Evolutionary conservation across 768 basidiomycete species (phyloP), one percentile per base, ranked within the genome.

Genomic region (Amanita pallidorosea): DNA sequence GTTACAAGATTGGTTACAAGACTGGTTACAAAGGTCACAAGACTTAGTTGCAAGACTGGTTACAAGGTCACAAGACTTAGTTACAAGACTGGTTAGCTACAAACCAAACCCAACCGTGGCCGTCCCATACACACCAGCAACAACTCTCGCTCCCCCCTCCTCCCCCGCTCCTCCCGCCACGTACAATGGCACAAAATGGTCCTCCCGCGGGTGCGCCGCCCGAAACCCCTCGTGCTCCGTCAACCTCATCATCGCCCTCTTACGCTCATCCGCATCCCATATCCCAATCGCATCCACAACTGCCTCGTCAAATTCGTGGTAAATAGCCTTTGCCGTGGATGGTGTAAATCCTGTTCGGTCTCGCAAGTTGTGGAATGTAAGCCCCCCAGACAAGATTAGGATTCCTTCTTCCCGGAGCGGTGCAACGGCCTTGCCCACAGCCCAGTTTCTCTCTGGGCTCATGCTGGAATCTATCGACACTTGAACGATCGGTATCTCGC

Each of bases 121-220:
- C 15, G 74, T 69, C 4, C 81, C 83, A 57, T 80, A 80, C 47
- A 76, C 57, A 29, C 73, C 76, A 33, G 69, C 65, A 23, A 86
- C 50, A 8, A 81, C 68, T 57, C 63, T 68, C 7, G 71, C 72
- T 31, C 69, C 65, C 1, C 77, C 80, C 5, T 69, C 71, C 38
- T 78, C 82, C 7, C 80, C 82, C 7, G 85, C 88, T 3, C 85
- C 88, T 2, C 79, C 83, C 3, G 83, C 85, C 37, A 89, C 71
- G 61, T 88, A 87, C 13, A 91, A 55, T 8, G 89, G 88, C 13
- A 90, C 70, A 58, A 91, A 87, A 59, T 91, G 88, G 25, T 93
- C 89, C 55, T 81, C 80, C 2, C 83, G 73, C 1, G 88, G 89
- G 57, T 93, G 85, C 23, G 81, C 76, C 0, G 69, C 58, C 4